Conservation (phyloP, 2,329 filamentous ascomycete species). For the Cladophialophora immunda region DNA sequence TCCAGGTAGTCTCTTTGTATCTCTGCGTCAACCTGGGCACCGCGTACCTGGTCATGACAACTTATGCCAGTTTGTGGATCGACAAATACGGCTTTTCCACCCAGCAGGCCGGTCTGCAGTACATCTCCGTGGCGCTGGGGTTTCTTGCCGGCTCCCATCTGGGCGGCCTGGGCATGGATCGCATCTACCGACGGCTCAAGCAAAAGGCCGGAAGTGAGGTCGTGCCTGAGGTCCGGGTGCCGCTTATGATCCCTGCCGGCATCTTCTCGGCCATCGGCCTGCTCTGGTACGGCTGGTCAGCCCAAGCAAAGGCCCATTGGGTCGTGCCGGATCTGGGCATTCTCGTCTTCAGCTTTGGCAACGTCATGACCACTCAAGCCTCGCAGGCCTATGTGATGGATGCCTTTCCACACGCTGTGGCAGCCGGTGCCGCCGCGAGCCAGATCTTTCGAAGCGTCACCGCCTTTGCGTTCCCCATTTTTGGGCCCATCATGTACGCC, state of each 20-base stretch:
- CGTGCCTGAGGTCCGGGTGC: slow-evolving; percentile 63
- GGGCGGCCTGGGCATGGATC: slow-evolving; percentile 52
- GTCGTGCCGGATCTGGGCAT: slow-evolving; percentile 42
- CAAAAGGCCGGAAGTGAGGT: slow-evolving; percentile 21
- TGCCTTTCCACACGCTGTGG: slow-evolving; percentile 12
- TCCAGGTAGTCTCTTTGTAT: slow-evolving; percentile 59
- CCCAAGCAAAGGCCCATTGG: slow-evolving; percentile 41
- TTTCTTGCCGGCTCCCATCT: slow-evolving; percentile 60
- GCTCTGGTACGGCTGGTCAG: slow-evolving; percentile 43
- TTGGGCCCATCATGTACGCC: slow-evolving; percentile 30
- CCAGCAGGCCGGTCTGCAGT: slow-evolving; percentile 63
- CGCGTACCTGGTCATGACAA: slow-evolving; percentile 65
- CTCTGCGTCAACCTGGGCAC: slow-evolving; percentile 53
- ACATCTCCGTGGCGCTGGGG: slow-evolving; percentile 64
- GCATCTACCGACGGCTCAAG: slow-evolving; percentile 42
- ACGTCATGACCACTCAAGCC: not conserved
- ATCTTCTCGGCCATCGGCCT: slow-evolving; percentile 52
- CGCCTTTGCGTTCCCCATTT: slow-evolving; percentile 34
- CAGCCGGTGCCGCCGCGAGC: slow-evolving; percentile 17
- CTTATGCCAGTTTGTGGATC: slow-evolving; percentile 63
- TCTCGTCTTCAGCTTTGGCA: slow-evolving; percentile 27
- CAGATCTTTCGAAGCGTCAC: slow-evolving; percentile 21
- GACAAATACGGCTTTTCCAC: slow-evolving; percentile 58
- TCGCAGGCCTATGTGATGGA: slow-evolving; percentile 34
- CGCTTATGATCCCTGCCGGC: slow-evolving; percentile 59